Evolutionary conservation across 495 filamentous ascomycete species (phyloP).

Genomic region (Hyaloscypha variabilis): DNA sequence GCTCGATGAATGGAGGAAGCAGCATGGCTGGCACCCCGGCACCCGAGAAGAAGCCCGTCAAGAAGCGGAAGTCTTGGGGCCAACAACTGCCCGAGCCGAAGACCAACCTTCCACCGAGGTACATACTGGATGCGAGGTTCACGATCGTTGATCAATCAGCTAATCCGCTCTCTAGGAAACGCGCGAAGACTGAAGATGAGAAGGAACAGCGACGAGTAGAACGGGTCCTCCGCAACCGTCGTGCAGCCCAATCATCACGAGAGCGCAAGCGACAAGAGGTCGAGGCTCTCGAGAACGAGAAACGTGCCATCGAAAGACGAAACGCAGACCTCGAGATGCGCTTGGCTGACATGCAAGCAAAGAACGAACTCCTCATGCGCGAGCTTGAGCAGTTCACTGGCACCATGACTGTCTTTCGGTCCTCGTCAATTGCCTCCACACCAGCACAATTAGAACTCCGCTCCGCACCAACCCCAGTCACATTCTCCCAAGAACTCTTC

Average conservation of each 20-base stretch:
- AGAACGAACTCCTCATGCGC: conserved; percentile 66
- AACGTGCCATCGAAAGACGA: conserved; percentile 64
- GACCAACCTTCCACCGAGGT: conserved; percentile 95
- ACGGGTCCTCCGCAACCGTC: conserved; percentile 93
- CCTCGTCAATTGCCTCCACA: conserved; percentile 29
- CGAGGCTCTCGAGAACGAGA: conserved; percentile 81
- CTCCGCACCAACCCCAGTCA: conserved; percentile 43
- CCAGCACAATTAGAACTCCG: conserved; percentile 37
- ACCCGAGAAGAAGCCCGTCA: conserved; percentile 74
- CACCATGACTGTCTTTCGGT: conserved; percentile 37
- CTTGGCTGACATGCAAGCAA: conserved; percentile 63
- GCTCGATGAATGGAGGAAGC: conserved; percentile 9
- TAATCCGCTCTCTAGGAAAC: conserved; percentile 63
- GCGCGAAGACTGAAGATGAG: conserved; percentile 97
- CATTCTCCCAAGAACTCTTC: conserved; percentile 54
- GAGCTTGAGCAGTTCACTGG: conserved; percentile 66
- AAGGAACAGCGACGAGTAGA: conserved; percentile 98
- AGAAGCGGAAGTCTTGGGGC: conserved; percentile 99
- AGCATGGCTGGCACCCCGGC: conserved; percentile 26
- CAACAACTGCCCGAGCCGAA: conserved; percentile 96
- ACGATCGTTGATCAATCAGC: conserved; percentile 16
- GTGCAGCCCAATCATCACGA: conserved; percentile 92
- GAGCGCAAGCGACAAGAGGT: conserved; percentile 95
- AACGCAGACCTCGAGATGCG: conserved; percentile 72
- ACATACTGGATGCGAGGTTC: conserved; percentile 37